Evolutionary conservation across 768 basidiomycete genomes (phyloP).

Genomic region (Kwoniella shandongensis): DNA sequence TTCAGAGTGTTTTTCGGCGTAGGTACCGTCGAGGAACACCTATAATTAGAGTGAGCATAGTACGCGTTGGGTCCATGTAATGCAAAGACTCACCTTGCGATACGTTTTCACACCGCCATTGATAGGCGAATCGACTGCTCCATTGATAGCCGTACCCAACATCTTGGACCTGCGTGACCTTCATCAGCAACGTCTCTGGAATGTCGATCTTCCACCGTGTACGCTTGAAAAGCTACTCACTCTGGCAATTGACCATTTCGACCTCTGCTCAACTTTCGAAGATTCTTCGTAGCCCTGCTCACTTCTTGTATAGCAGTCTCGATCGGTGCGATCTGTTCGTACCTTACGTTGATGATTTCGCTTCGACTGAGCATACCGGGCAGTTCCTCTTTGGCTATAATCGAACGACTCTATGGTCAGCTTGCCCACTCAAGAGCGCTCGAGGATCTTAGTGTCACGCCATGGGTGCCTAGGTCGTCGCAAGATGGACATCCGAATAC

Average conservation of each 20-base stretch:
- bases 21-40: slow-evolving; percentile 71
- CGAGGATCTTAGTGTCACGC: slow-evolving; percentile 79
- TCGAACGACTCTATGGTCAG: background rate
- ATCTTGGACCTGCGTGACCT: slow-evolving; percentile 61
- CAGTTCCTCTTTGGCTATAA: slow-evolving; percentile 35
- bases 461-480: too few relatives aligned
- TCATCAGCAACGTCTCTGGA: background rate
- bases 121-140: slow-evolving; percentile 76
- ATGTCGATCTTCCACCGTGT: background rate
- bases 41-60: slow-evolving; percentile 12
- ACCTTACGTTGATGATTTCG: slow-evolving; percentile 70
- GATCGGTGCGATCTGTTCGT: slow-evolving; percentile 79
- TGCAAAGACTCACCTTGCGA: slow-evolving; percentile 57
- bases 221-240: slow-evolving; percentile 17
- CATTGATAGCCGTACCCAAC: slow-evolving; percentile 82
- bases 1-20: slow-evolving; percentile 67
- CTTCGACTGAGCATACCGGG: slow-evolving; percentile 88
- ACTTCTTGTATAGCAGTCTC: slow-evolving; percentile 80
- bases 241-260: slow-evolving; percentile 23
- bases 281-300: slow-evolving; percentile 65
- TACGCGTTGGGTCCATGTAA: background rate
- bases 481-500: background rate
- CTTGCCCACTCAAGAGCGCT: slow-evolving; percentile 62
- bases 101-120: slow-evolving; percentile 77
- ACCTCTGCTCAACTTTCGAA: slow-evolving; percentile 15